Conservation (phyloP, 2,329 filamentous ascomycete species). For the Hawksworthiomyces lignivorus region DNA sequence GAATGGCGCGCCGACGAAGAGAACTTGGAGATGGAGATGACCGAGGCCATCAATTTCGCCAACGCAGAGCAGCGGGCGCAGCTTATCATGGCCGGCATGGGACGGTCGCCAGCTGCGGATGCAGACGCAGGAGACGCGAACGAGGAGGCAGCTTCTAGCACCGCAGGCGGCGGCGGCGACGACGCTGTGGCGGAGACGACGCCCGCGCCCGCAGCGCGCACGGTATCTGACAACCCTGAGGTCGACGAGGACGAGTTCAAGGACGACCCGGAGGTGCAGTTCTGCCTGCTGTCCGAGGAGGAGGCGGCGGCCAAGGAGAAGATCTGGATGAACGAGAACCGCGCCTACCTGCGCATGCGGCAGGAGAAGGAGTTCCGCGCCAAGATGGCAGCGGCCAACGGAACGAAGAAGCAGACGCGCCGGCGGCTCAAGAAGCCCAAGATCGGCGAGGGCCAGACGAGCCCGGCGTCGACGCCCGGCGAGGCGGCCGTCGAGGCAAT, state of each 20-base stretch:
- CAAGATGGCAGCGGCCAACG: slow-evolving; percentile 41
- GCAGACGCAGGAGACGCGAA: neutral
- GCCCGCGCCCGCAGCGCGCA: neutral
- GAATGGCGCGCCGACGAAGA: slow-evolving; percentile 58
- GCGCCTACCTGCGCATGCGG: slow-evolving; percentile 81
- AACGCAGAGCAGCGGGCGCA: slow-evolving; percentile 46
- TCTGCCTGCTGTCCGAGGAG: slow-evolving; percentile 64
- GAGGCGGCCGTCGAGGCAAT: slow-evolving; percentile 64
- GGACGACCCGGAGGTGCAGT: slow-evolving; percentile 78
- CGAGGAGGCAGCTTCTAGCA: neutral
- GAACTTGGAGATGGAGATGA: slow-evolving; percentile 62
- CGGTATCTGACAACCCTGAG: slow-evolving; percentile 51
- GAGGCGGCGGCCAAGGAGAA: slow-evolving; percentile 80
- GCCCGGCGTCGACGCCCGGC: slow-evolving; percentile 58
- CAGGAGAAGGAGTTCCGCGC: slow-evolving; percentile 75
- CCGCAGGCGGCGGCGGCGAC: slow-evolving; percentile 3
- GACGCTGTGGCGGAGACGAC: neutral
- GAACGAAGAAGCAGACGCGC: slow-evolving; percentile 19
- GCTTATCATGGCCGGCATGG: slow-evolving; percentile 13
- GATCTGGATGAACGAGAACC: slow-evolving; percentile 92
- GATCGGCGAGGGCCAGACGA: slow-evolving; percentile 59
- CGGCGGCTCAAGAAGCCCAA: slow-evolving; percentile 47
- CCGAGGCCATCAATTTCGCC: slow-evolving; percentile 57
- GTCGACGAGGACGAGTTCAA: slow-evolving; percentile 78
- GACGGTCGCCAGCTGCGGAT: slow-evolving; percentile 1